Evolutionary conservation across 2,329 filamentous ascomycete genomes (phyloP).

Genomic region (Pseudogymnoascus sp.): DNA sequence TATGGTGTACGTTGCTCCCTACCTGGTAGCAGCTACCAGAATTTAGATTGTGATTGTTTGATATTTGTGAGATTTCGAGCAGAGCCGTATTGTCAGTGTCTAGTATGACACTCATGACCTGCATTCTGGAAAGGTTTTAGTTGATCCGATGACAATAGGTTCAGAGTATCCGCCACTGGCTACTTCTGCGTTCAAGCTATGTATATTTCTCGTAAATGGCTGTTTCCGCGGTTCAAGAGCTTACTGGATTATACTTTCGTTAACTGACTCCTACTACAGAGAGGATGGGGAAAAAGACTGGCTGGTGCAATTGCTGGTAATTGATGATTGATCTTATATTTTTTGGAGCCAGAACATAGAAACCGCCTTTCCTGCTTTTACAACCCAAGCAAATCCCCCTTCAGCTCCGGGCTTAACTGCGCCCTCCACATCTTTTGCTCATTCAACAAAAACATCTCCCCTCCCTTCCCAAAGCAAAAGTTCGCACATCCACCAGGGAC

Average conservation of each 20-base stretch:
- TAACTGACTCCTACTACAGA: background rate
- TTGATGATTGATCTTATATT: background rate
- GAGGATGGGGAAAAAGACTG: background rate
- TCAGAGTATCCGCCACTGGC: background rate
- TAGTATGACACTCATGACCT: background rate
- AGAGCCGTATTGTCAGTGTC: background rate
- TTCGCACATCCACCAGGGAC: constrained; percentile 21
- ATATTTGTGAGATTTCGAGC: background rate
- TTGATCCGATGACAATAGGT: background rate
- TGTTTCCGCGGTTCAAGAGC: background rate
- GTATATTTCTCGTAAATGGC: no score
- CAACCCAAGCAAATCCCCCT: constrained; percentile 16
- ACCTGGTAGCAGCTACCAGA: background rate
- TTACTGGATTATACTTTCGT: background rate
- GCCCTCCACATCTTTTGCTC: constrained; percentile 21
- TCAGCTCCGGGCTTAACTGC: constrained; percentile 14
- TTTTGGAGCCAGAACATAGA: background rate
- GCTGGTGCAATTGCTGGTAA: background rate
- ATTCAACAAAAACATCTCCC: constrained; percentile 23
- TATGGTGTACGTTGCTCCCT: background rate
- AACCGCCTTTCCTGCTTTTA: background rate
- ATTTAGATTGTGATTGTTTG: background rate
- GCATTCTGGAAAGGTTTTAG: background rate
- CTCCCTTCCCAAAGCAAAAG: constrained; percentile 24
- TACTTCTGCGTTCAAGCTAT: no score